These are phyloP conservation scores for Tubosaeta brunneosetosa DNA, from an alignment of 768 basidiomycete genomes.

Conservation along the genomic window DNA sequence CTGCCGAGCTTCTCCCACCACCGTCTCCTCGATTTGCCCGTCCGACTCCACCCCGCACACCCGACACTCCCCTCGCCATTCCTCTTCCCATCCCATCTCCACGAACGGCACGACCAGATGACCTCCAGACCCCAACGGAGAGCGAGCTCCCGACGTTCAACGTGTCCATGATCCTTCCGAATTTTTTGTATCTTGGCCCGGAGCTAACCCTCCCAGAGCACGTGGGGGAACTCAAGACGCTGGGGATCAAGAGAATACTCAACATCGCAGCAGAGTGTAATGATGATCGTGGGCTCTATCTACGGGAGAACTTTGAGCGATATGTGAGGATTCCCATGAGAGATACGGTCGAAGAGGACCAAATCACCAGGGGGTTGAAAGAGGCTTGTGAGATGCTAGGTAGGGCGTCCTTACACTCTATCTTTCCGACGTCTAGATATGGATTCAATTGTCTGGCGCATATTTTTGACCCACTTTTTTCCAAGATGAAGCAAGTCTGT, in stretches of 20 bases:
- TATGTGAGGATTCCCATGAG: slow-evolving; percentile 90
- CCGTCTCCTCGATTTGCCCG: slow-evolving; percentile 21
- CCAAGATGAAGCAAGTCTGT: slow-evolving; percentile 85
- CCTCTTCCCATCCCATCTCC: slow-evolving; percentile 41
- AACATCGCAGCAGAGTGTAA: slow-evolving; percentile 93
- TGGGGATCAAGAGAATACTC: slow-evolving; percentile 83
- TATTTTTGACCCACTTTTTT: slow-evolving; percentile 4
- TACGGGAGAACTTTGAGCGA: slow-evolving; percentile 71
- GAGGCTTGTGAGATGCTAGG: slow-evolving; percentile 86
- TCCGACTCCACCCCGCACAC: slow-evolving; percentile 36
- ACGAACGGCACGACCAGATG: slow-evolving; percentile 58
- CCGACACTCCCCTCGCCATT: slow-evolving; percentile 34
- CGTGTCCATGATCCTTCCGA: slow-evolving; percentile 89
- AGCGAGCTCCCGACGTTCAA: slow-evolving; percentile 64
- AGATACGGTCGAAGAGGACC: slow-evolving; percentile 93
- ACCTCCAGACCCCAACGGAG: slow-evolving; percentile 19
- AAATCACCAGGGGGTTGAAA: slow-evolving; percentile 72
- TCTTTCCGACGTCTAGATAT: background rate
- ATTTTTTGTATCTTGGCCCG: slow-evolving; percentile 88
- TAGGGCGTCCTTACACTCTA: slow-evolving; percentile 38
- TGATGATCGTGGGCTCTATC: slow-evolving; percentile 66
- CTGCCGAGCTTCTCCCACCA: slow-evolving; percentile 38
- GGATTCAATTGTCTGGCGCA: slow-evolving; percentile 1
- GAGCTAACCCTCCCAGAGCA: slow-evolving; percentile 75
- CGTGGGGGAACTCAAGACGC: slow-evolving; percentile 61